A percentile compares a stretch with the other conserved stretches of the same genome.
These are phyloP conservation scores for Podochytrium sp. DNA, from an alignment of 192 early-diverging fungal species.

Conservation along the genomic window DNA sequence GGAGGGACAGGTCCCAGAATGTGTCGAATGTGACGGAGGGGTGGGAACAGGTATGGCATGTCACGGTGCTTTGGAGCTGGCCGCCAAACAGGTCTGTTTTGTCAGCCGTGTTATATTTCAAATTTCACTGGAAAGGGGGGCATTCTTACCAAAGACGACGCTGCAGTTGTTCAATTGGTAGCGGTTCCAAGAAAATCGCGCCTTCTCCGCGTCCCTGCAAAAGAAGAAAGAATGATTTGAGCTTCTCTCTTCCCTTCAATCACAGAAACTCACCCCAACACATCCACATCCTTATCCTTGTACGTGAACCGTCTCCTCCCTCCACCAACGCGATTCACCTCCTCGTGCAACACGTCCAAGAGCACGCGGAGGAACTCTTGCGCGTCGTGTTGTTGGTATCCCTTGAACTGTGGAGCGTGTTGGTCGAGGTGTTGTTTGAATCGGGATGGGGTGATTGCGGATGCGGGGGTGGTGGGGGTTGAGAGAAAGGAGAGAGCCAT, in stretches of 20 bases:
- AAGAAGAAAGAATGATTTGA: not conserved
- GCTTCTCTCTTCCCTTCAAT: not conserved
- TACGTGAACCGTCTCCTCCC: constrained; percentile 42
- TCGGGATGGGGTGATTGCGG: constrained; percentile 67
- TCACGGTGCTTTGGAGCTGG: constrained; percentile 53
- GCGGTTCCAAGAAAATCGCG: constrained; percentile 51
- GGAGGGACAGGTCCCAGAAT: constrained; percentile 63
- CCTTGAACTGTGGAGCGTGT: constrained; percentile 80
- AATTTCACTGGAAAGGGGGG: not conserved
- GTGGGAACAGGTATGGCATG: constrained; percentile 48
- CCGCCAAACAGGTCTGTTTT: constrained; percentile 56
- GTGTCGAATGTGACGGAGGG: constrained; percentile 56
- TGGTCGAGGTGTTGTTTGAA: constrained; percentile 76
- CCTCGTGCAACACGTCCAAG: constrained; percentile 56
- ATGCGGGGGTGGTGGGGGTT: not conserved
- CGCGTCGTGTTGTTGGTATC: constrained; percentile 60
- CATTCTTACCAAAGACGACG: constrained; percentile 44
- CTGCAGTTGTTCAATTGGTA: constrained; percentile 40
- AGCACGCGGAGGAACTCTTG: constrained; percentile 61
- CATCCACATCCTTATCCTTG: constrained; percentile 47
- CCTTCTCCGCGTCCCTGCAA: constrained; percentile 50
- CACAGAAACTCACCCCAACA: constrained; percentile 32
- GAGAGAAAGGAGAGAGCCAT: too few species aligned
- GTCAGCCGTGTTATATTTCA: not conserved
- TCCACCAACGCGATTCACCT: constrained; percentile 45